Conservation (phyloP, 345 rosid genomes). For the Brassica incana region DNA sequence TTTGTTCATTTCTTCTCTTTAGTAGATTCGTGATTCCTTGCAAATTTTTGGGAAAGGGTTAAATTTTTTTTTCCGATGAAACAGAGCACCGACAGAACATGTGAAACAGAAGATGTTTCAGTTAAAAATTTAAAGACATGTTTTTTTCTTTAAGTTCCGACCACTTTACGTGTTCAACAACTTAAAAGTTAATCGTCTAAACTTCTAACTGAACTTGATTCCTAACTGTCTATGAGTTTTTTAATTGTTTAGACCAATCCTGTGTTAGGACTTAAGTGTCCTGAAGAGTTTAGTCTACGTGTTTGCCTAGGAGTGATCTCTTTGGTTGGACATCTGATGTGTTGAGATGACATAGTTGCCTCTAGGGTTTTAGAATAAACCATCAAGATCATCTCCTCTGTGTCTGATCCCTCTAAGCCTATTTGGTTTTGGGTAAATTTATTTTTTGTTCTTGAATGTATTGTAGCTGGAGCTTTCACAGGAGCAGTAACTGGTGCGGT, state of each 20-base stretch:
- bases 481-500: conserved; percentile 80
- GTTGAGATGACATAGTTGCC: background rate
- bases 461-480: conserved; percentile 73
- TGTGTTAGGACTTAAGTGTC: background rate
- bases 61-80: background rate
- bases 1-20: background rate
- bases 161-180: background rate
- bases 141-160: background rate
- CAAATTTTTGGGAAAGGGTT: background rate
- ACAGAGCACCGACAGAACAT: conserved; percentile 7
- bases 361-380: background rate
- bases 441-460: background rate
- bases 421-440: background rate
- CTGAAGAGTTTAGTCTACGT: background rate
- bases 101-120: background rate
- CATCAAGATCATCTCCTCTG: background rate
- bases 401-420: background rate
- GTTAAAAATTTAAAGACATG: background rate
- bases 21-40: background rate
- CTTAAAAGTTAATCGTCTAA: background rate
- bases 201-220: background rate
- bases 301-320: background rate
- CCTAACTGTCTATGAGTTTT: background rate
- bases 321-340: background rate
- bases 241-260: background rate